Percentiles rank a stretch among this genome's conserved stretches.
These are phyloP conservation scores for Peronospora belbahrii DNA, from an alignment of 352 stramenopile species.

Conservation along the genomic window DNA sequence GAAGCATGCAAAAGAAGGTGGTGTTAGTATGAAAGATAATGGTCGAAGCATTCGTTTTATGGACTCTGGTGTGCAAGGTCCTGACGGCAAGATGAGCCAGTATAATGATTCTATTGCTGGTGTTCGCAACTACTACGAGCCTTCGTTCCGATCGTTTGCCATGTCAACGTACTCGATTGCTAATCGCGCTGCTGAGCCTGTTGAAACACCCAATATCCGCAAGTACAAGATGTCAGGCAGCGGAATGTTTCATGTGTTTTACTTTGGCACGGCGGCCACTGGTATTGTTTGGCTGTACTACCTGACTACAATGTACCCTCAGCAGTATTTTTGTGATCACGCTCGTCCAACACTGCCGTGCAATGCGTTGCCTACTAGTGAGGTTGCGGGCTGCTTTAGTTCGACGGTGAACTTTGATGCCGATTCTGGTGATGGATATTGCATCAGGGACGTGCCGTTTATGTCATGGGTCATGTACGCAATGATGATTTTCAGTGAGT, in stretches of 20 bases:
- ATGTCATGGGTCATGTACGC: constrained; percentile 78
- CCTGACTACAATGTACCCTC: constrained; percentile 74
- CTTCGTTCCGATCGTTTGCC: constrained; percentile 84
- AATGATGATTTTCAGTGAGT: constrained; percentile 84
- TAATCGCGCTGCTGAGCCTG: constrained; percentile 76
- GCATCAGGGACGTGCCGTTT: constrained; percentile 55
- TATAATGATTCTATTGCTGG: constrained; percentile 76
- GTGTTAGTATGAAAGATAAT: constrained; percentile 67
- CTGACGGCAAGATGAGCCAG: constrained; percentile 73
- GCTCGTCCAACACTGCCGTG: constrained; percentile 67
- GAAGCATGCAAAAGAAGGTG: constrained; percentile 65
- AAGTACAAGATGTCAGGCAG: constrained; percentile 88
- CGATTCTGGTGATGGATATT: constrained; percentile 60
- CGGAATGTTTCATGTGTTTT: constrained; percentile 81
- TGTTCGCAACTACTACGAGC: constrained; percentile 81
- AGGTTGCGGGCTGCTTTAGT: constrained; percentile 44
- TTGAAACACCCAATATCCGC: constrained; percentile 85
- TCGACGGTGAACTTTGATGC: constrained; percentile 72
- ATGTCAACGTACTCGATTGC: constrained; percentile 88
- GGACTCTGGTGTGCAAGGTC: constrained; percentile 76
- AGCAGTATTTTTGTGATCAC: constrained; percentile 71
- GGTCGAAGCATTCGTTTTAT: constrained; percentile 83
- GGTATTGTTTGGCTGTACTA: constrained; percentile 80
- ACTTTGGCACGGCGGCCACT: constrained; percentile 58
- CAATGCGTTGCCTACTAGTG: constrained; percentile 38